These are phyloP conservation scores for Fragosphaeria purpurea DNA, from an alignment of 2,329 filamentous ascomycete species.

Conservation along the genomic window DNA sequence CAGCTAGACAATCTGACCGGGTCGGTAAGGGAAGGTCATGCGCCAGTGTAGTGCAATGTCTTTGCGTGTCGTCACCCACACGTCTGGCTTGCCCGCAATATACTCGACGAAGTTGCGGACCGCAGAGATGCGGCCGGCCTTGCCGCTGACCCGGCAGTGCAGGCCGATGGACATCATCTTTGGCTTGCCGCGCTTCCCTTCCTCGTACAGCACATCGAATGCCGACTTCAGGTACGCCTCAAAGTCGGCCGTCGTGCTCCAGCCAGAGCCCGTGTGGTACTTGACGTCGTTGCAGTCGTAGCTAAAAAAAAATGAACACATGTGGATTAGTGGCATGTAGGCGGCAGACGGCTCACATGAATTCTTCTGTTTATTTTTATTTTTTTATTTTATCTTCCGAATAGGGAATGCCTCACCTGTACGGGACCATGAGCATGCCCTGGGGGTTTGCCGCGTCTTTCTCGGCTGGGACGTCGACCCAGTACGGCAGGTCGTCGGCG, in stretches of 20 bases:
- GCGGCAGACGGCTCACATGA: no score
- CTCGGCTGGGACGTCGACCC: constrained; percentile 14
- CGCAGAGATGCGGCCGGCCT: constrained; percentile 40
- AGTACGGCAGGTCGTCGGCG: constrained; percentile 14
- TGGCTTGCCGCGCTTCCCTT: constrained; percentile 35
- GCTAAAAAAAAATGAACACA: background rate
- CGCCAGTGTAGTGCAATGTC: constrained; percentile 32
- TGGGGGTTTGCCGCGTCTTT: constrained; percentile 1
- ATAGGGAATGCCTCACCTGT: background rate
- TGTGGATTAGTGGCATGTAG: no score
- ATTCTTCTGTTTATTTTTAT: no score
- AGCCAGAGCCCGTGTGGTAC: constrained; percentile 22
- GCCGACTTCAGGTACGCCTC: constrained; percentile 37
- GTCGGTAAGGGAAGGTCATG: background rate
- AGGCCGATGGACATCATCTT: constrained; percentile 51
- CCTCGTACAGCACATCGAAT: constrained; percentile 44
- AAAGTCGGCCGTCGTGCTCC: constrained; percentile 37
- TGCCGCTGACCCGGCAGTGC: constrained; percentile 42
- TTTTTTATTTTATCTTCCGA: no score
- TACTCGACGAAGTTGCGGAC: constrained; percentile 44
- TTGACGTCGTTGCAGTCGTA: constrained; percentile 14
- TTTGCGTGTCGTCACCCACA: constrained; percentile 43
- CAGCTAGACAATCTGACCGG: background rate
- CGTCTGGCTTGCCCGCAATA: constrained; percentile 38
- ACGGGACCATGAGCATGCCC: constrained; percentile 14